Conservation (phyloP, 1,284 basidiomycete species). For the Sporisorium exsertum region DNA sequence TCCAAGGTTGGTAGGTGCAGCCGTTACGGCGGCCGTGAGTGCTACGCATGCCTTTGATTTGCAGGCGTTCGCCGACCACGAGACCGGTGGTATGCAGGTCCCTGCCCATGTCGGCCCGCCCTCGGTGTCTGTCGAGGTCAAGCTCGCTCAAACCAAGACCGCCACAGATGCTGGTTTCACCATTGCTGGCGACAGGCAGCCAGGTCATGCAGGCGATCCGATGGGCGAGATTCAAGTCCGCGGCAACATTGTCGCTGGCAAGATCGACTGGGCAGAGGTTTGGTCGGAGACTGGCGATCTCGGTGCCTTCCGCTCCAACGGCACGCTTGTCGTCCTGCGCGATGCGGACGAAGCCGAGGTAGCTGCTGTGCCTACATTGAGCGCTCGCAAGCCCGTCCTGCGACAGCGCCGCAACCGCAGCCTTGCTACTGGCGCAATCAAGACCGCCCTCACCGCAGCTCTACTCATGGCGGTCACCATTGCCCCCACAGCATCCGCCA, state of each 20-base stretch:
- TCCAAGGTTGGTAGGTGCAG: slow-evolving; percentile 20
- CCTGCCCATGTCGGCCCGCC: slow-evolving; percentile 65
- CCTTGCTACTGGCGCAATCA: slow-evolving; percentile 9
- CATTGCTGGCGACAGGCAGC: slow-evolving; percentile 38
- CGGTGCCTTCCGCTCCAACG: slow-evolving; percentile 61
- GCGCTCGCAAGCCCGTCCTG: slow-evolving; percentile 31
- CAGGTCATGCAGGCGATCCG: slow-evolving; percentile 44
- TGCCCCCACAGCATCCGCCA: slow-evolving; percentile 11
- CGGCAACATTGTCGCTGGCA: slow-evolving; percentile 48
- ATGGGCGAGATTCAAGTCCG: slow-evolving; percentile 59
- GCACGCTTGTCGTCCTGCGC: slow-evolving; percentile 62
- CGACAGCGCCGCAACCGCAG: slow-evolving; percentile 30
- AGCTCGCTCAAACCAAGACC: slow-evolving; percentile 53
- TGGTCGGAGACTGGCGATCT: slow-evolving; percentile 62
- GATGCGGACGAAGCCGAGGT: slow-evolving; percentile 33
- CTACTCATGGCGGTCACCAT: slow-evolving; percentile 17
- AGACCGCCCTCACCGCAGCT: slow-evolving; percentile 17
- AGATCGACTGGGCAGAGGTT: slow-evolving; percentile 3
- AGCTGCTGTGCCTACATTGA: slow-evolving; percentile 37
- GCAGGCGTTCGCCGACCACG: slow-evolving; percentile 62
- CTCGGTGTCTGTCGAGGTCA: slow-evolving; percentile 60
- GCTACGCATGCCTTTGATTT: slow-evolving; percentile 62
- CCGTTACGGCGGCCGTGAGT: slow-evolving; percentile 53
- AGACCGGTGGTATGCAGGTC: slow-evolving; percentile 43
- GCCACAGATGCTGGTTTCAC: slow-evolving; percentile 30